phyloP scores from a whole-genome alignment of 2,329 filamentous ascomycete species.

The Bipolaris oryzae region DNA sequence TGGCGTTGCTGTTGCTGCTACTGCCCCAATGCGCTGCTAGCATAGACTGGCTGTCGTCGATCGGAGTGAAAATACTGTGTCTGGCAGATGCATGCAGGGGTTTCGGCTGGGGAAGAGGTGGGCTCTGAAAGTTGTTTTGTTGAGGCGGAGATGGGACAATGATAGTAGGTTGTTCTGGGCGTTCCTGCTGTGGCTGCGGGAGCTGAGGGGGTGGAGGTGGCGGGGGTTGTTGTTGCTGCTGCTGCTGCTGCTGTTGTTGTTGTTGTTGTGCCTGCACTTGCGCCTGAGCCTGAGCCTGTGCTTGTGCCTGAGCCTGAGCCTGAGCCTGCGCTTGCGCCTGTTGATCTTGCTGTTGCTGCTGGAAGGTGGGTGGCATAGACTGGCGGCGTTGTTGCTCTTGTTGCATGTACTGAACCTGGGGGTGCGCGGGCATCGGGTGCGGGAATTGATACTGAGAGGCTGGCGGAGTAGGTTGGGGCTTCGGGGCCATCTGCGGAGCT shows the following conservation, averaged over 20 bases:
- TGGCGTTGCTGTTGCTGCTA: slow-evolving; percentile 55
- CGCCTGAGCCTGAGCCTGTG: slow-evolving; percentile 6
- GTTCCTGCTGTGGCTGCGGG: slow-evolving; percentile 69
- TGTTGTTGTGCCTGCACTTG: slow-evolving; percentile 57
- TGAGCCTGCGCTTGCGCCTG: slow-evolving; percentile 57
- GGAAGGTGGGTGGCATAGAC: slow-evolving; percentile 73
- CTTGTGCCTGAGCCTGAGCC: slow-evolving; percentile 63
- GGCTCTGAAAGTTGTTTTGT: slow-evolving; percentile 60
- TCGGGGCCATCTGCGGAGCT: slow-evolving; percentile 55
- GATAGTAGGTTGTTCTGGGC: slow-evolving; percentile 52
- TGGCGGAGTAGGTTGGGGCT: slow-evolving; percentile 46
- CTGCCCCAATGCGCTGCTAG: slow-evolving; percentile 76
- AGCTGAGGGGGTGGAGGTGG: slow-evolving; percentile 77
- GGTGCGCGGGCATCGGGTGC: slow-evolving; percentile 53
- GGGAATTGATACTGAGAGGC: slow-evolving; percentile 54
- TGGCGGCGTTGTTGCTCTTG: slow-evolving; percentile 77
- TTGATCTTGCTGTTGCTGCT: slow-evolving; percentile 63
- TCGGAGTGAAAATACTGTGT: slow-evolving; percentile 95
- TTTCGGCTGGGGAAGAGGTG: slow-evolving; percentile 66
- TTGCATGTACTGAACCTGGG: slow-evolving; percentile 69
- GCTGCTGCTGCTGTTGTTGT: slow-evolving; percentile 68
- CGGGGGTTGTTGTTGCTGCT: slow-evolving; percentile 72
- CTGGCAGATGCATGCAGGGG: slow-evolving; percentile 69
- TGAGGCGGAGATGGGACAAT: slow-evolving; percentile 57
- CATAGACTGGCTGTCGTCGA: slow-evolving; percentile 89